Evolutionary conservation across 2,329 filamentous ascomycete genomes (phyloP), one percentile per base, ranked within the genome.

Genomic region (Fusarium sp.): DNA sequence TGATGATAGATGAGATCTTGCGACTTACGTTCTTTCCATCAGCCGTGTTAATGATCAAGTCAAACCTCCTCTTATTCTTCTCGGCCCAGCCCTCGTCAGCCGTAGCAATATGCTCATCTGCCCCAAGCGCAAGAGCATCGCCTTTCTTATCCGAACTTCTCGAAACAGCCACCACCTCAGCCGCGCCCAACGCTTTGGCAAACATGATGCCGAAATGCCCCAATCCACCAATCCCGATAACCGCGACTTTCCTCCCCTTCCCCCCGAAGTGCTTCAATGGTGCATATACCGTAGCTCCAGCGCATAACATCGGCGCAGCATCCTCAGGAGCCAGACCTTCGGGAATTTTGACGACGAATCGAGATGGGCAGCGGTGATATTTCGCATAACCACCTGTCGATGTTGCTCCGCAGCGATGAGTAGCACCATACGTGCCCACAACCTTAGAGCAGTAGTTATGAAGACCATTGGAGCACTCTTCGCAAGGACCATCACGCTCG

Each of bases 251-350:
- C 8, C 90, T 90, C 0, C 88, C 89, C 0, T 58, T 63, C 4
- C 61, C 67, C 3, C 67, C 69, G 2, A 65, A 61, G 3, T 57
- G 49, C 83, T 92, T 89, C 3, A 97, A 85, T 1, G 93, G 93
- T 49, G 87, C 91, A 82, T 90, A 97, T 46, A 89, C 88, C 0
- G 93, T 96, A 41, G 95, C 84, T 61, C 93, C 93, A 13, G 92
- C 93, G 78, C 93, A 97, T 65, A 96, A 85, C 91, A 94, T 93
- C 2, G 92, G 92, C 2, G 92, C 93, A 1, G 90, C 92, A 44
- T 88, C 79, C 47, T 82, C 82, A 40, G 84, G 85, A 2, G 83
- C 76, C 27, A 96, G 85, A 44, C 84, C 87, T 13, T 93, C 91
- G 8, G 93, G 93, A 70, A 96, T 94, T 76, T 90, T 90, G 76